Base-by-base conservation (phyloP, 2,329 filamentous ascomycete species). In the Diaporthe nobilis region DNA sequence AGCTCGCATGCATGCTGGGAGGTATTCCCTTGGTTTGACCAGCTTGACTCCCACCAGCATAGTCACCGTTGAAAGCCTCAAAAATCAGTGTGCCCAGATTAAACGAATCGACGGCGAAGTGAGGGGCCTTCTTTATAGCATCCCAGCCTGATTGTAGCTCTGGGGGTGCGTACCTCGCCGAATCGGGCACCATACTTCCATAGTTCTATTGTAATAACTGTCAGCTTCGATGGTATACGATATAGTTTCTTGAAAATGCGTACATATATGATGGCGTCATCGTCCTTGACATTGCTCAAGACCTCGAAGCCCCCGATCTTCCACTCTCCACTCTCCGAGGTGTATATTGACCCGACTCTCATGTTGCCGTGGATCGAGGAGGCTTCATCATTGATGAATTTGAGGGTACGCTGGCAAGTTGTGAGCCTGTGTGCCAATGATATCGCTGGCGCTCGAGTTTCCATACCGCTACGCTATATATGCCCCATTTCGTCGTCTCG, bases 241-340 rank as follows among this genome's bases (percentile, higher is more conserved):
- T 22, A 31, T 22, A 34, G 10, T 10, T n/a, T 4, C 7, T n/a
- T 31, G 77, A 22, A 12, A 12, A 28, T 20, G 28, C 83, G 25
- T 79, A 95, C 93, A 82, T 97, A 98, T 81, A 99, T 96, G 65
- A 98, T 89, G 13, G 96, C 95, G 80, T 98, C 95, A 77, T 98
- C 96, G 75, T 98, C 97, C 81, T 98, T 98, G 86, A 98, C 93
- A 51, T 94, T 98, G 85, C 96, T 98, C 76, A 98, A 85, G 7
- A 98, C 90, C 79, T 99, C 97, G 79, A 99, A 98, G 0, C 97
- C 97, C 28, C 94, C 96, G 2, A 99, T 87, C 82, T 97, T 98
- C 97, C 97, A 99, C 85, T 99, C 97, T 75, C 97, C 97, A 81
- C 97, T 98, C 82, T 98, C 96, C 77, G 95, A 95, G 5, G 95